phyloP scores from a whole-genome alignment of 2,329 filamentous ascomycete species.

The Cytospora piceicola region DNA sequence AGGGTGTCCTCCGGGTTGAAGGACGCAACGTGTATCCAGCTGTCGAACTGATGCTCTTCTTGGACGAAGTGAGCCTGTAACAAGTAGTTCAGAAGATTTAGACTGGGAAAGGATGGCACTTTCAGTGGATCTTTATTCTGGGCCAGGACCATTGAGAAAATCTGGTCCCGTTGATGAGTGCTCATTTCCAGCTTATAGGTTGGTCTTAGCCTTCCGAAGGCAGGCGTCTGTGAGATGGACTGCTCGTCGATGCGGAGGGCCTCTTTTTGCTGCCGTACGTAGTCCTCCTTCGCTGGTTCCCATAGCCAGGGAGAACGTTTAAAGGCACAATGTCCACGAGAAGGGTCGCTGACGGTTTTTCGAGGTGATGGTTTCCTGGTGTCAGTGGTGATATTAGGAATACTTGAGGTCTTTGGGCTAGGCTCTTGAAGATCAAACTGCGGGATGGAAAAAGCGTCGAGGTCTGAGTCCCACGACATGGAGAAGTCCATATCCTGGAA shows the following conservation, averaged over 20 bases:
- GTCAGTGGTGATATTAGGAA: slow-evolving; percentile 32
- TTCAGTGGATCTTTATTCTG: slow-evolving; percentile 33
- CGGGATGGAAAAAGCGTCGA: slow-evolving; percentile 38
- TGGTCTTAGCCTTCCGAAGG: slow-evolving; percentile 31
- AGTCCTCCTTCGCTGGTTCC: slow-evolving; percentile 39
- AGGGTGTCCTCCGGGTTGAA: slow-evolving; percentile 35
- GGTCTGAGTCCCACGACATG: slow-evolving; percentile 39
- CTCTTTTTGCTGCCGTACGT: slow-evolving; percentile 35
- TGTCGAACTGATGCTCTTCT: slow-evolving; percentile 36
- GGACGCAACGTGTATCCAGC: slow-evolving; percentile 36
- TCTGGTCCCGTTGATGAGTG: slow-evolving; percentile 32
- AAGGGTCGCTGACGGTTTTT: slow-evolving; percentile 33
- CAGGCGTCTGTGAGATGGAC: slow-evolving; percentile 28
- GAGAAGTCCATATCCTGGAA: slow-evolving; percentile 41
- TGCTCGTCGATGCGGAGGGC: slow-evolving; percentile 35
- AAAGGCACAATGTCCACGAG: slow-evolving; percentile 40
- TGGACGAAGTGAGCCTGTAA: slow-evolving; percentile 38
- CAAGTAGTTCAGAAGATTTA: slow-evolving; percentile 38
- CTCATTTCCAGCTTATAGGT: slow-evolving; percentile 33
- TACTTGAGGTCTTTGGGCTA: slow-evolving; percentile 36
- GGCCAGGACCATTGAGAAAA: slow-evolving; percentile 37
- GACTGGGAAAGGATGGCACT: slow-evolving; percentile 36
- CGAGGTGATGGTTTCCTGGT: slow-evolving; percentile 19
- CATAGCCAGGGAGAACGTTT: slow-evolving; percentile 42
- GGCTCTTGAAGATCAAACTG: slow-evolving; percentile 36